Evolutionary conservation across 2,329 filamentous ascomycete genomes (phyloP).

Genomic region (Botryotinia convoluta): DNA sequence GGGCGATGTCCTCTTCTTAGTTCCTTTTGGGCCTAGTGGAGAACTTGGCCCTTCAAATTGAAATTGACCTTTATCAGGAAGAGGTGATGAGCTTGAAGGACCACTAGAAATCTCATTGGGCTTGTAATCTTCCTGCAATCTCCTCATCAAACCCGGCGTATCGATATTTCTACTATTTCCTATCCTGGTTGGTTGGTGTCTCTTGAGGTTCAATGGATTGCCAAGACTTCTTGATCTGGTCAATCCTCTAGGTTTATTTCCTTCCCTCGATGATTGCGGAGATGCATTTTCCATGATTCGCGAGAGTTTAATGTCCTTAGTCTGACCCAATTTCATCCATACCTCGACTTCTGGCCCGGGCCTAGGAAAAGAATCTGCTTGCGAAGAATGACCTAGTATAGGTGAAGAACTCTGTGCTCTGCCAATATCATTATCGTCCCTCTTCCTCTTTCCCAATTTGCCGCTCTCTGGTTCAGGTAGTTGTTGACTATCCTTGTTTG

Average conservation of each 20-base stretch:
- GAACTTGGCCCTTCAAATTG: slow-evolving; percentile 9
- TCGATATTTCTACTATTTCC: slow-evolving; percentile 36
- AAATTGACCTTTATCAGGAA: slow-evolving; percentile 6
- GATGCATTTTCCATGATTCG: slow-evolving; percentile 70
- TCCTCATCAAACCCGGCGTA: slow-evolving; percentile 59
- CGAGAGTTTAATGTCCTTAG: slow-evolving; percentile 47
- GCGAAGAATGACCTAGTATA: slow-evolving; percentile 43
- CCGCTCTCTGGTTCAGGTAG: slow-evolving; percentile 47
- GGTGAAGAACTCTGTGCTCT: slow-evolving; percentile 67
- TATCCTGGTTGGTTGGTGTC: slow-evolving; percentile 67
- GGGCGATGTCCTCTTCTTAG: slow-evolving; percentile 6
- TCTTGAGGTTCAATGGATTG: slow-evolving; percentile 44
- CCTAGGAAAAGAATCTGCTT: slow-evolving; percentile 48
- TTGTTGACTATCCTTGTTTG: slow-evolving; percentile 45
- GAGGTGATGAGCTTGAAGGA: slow-evolving; percentile 43
- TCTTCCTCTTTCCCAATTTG: slow-evolving; percentile 26
- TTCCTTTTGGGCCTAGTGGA: not conserved
- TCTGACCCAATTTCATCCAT: slow-evolving; percentile 70
- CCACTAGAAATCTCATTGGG: slow-evolving; percentile 32
- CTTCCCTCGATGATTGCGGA: slow-evolving; percentile 54
- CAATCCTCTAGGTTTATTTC: slow-evolving; percentile 29
- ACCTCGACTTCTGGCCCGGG: slow-evolving; percentile 71
- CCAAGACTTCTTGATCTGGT: slow-evolving; percentile 19
- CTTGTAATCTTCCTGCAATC: slow-evolving; percentile 52
- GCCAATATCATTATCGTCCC: slow-evolving; percentile 38